A percentile compares a stretch with the other conserved stretches of the same genome.
Evolutionary conservation across 2,329 filamentous ascomycete species (phyloP).

Genomic region (Tolypocladium tropicale): DNA sequence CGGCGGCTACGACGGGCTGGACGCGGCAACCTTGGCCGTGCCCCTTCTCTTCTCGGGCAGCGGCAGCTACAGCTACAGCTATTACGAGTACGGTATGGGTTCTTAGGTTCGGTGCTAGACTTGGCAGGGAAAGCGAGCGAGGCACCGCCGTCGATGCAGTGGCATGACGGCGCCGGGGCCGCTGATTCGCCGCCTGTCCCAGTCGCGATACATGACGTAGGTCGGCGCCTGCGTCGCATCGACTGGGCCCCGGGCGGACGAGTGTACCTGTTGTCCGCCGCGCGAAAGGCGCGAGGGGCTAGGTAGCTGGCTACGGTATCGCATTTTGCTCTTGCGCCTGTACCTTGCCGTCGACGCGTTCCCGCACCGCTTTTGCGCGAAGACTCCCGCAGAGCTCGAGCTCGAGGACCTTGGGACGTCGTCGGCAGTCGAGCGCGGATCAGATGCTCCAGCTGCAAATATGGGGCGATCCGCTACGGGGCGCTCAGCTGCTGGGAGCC

Average conservation of each 20-base stretch:
- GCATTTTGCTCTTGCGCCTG: too few relatives aligned
- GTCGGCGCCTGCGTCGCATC: too few relatives aligned
- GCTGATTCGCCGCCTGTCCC: constrained; percentile 3
- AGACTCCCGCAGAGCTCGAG: not conserved
- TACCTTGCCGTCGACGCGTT: not conserved
- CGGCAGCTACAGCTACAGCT: too few relatives aligned
- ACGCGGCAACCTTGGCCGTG: too few relatives aligned
- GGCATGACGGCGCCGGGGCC: not conserved
- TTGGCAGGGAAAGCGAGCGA: not conserved
- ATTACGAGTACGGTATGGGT: too few relatives aligned
- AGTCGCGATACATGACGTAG: constrained; percentile 5
- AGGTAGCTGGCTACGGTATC: not conserved
- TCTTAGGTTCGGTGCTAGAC: not conserved
- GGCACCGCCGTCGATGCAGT: not conserved
- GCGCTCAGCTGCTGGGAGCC: not conserved
- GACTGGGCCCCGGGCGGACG: too few relatives aligned
- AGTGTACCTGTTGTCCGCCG: too few relatives aligned
- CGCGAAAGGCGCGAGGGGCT: too few relatives aligned
- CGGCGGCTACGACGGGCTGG: not conserved
- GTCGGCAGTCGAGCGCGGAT: not conserved
- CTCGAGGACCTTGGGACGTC: not conserved
- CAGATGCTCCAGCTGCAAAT: not conserved
- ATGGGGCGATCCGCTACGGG: not conserved
- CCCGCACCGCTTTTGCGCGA: not conserved
- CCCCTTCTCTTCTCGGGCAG: not conserved